Base-by-base conservation (phyloP, 345 rosid species). In the Lagerstroemia speciosa region DNA sequence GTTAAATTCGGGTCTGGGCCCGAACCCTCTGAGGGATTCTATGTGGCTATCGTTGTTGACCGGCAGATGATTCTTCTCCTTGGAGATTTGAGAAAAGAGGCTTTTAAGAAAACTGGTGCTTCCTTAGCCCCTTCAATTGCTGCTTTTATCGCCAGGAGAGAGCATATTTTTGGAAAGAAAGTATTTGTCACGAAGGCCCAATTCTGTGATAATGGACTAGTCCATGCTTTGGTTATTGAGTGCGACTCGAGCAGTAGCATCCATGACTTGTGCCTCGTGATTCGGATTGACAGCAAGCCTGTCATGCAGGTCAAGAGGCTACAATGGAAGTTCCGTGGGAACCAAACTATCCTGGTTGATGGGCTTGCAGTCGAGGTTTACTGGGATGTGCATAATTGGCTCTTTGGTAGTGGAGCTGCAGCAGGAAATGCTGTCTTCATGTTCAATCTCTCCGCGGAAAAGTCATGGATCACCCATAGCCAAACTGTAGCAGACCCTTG, bases 321-420 rank as follows among this genome's bases (percentile, higher is more conserved):
- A 2, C 76, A 75, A 1, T 93, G 98, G 97, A 93, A 91, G 83
- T 93, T 93, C 65, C 80, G 97, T 33, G 97, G 96, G 34, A 93
- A 91, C 64, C 83, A 82, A 67, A 91, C 89, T 5, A 87, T 91
- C 65, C 69, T 85, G 75, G 89, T 93, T 24, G 89, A 86, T 75
- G 94, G 96, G 40, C 38, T 87, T 58, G 82, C 89, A 0, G 86
- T 93, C 26, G 97, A 93, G 77, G 89, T 91, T 71, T 84, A 84
- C 45, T 93, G 98, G 98, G 98, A 93, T 79, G 96, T 93, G 11
- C 87, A 93, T 78, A 84, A 75, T 73, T 91, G 98, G 98, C 87
- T 93, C 36, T 93, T 87, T 63, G 90, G 94, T 31, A 12, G 34
- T 8, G 33, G 63, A 4, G 20, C 20, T 58, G 34, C 87, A 41